These are phyloP conservation scores for Quercus ilex DNA, from an alignment of 306 rosid species.

Conservation along the genomic window DNA sequence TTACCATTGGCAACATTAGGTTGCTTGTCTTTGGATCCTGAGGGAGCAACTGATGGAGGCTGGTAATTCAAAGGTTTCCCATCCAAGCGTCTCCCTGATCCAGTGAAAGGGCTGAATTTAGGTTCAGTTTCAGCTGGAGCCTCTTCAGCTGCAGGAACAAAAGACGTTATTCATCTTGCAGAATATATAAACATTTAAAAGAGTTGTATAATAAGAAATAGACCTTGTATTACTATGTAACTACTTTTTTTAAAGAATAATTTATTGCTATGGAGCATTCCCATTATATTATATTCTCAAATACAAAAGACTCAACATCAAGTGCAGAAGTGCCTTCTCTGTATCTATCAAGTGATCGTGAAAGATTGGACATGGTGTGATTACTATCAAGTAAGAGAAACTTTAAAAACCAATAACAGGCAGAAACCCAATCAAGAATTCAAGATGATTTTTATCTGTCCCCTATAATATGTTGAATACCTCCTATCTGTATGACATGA, in stretches of 20 bases:
- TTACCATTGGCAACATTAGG: conserved; percentile 32
- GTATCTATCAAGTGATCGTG: not conserved
- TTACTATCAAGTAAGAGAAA: not conserved
- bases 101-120: conserved; percentile 85
- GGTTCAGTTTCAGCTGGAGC: conserved; percentile 60
- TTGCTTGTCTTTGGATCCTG: conserved; percentile 52
- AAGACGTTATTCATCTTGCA: conserved; percentile 8
- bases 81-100: conserved; percentile 89
- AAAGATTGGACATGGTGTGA: not conserved
- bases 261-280: not conserved
- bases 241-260: no score
- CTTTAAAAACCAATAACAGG: not conserved
- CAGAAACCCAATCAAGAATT: not conserved
- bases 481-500: not conserved
- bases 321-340: not conserved
- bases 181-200: not conserved
- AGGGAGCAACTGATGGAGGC: conserved; percentile 48
- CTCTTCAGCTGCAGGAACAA: conserved; percentile 56
- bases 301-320: not conserved
- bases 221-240: no score
- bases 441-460: not conserved
- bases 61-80: conserved; percentile 67
- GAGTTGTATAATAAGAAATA: not conserved
- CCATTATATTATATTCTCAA: not conserved
- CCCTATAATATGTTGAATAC: not conserved